A percentile compares a stretch with the other conserved stretches of the same genome.
Evolutionary conservation across 768 basidiomycete genomes (phyloP).

Genomic region (Boletus subparvulus): DNA sequence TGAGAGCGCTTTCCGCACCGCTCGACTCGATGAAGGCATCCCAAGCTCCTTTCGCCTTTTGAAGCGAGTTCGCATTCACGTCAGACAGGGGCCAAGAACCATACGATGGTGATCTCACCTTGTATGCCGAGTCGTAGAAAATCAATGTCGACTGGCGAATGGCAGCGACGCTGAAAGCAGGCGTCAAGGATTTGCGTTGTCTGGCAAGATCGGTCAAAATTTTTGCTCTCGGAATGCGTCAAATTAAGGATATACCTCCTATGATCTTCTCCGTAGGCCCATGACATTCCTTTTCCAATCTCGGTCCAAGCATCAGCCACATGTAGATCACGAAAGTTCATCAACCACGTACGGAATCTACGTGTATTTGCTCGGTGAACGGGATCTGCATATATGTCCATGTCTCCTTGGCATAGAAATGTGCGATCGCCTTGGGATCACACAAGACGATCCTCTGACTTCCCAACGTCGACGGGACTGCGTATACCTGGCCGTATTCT

Average conservation of each 20-base stretch:
- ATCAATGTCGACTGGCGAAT: background rate
- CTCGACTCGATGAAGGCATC: too few species aligned
- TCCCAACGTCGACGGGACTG: slow-evolving; percentile 9
- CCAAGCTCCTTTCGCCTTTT: too few species aligned
- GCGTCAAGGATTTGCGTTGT: background rate
- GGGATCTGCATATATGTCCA: slow-evolving; percentile 42
- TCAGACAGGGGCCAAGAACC: too few species aligned
- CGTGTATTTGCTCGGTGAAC: slow-evolving; percentile 2
- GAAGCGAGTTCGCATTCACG: too few species aligned
- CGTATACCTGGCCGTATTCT: slow-evolving; percentile 10
- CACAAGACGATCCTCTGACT: background rate
- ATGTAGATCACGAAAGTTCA: too few species aligned
- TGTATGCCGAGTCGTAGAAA: background rate
- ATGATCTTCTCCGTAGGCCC: background rate
- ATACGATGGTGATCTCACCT: too few species aligned
- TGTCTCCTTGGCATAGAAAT: background rate
- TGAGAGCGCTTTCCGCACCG: too few species aligned
- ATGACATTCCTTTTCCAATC: slow-evolving; percentile 32
- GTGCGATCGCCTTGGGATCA: too few species aligned
- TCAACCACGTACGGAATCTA: too few species aligned
- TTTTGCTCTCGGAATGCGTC: background rate
- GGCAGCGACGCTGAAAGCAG: background rate
- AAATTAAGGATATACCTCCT: slow-evolving; percentile 8
- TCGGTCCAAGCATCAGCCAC: too few species aligned
- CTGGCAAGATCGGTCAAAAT: background rate